Conservation (phyloP, 2,329 filamentous ascomycete genomes). For the Catunica adiposa region DNA sequence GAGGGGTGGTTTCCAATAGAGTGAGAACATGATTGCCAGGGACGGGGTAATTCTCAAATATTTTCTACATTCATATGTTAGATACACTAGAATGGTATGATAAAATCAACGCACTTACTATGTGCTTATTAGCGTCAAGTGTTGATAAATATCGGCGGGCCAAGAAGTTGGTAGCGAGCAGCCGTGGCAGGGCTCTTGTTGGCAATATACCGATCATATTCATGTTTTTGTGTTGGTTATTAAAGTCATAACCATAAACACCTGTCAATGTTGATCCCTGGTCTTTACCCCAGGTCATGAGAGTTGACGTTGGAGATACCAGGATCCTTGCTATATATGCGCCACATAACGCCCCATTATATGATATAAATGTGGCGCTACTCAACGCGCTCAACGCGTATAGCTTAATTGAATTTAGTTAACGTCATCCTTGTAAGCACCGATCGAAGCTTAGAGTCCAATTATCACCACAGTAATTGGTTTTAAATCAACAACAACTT, state of each 20-base stretch:
- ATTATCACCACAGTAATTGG: neutral
- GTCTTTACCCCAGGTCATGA: neutral
- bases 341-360: neutral
- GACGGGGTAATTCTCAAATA: conserved; percentile 32
- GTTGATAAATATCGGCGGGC: no score
- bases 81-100: neutral
- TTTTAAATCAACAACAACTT: neutral
- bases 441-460: neutral
- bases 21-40: conserved; percentile 37
- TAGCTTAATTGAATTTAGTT: conserved; percentile 9
- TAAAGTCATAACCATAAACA: neutral
- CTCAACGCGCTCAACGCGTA: conserved; percentile 8
- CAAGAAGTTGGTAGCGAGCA: neutral
- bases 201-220: neutral
- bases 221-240: neutral
- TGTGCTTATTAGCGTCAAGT: conserved; percentile 31
- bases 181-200: neutral
- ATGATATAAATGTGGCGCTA: conserved; percentile 1
- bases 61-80: conserved; percentile 33
- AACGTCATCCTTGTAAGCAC: neutral
- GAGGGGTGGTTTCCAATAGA: conserved; percentile 41
- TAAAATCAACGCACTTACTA: conserved; percentile 27
- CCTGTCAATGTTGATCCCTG: neutral
- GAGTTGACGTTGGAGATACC: conserved; percentile 1
- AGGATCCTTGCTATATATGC: neutral